Evolutionary conservation across 805 yeast genomes (phyloP).

Genomic region (Metschnikowia lachancei): DNA sequence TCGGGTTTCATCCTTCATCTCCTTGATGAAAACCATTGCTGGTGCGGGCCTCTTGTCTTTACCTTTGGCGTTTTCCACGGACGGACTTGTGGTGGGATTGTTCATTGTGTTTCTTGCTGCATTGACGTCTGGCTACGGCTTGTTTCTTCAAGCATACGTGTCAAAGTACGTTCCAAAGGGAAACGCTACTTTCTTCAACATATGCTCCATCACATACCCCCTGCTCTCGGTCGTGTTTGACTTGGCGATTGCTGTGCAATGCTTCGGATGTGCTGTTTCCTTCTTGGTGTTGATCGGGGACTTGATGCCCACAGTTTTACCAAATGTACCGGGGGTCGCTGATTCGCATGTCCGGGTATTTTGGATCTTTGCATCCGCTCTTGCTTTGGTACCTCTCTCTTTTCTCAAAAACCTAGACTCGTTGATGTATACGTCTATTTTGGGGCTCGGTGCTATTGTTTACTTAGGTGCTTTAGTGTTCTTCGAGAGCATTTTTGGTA

Average conservation of each 20-base stretch:
- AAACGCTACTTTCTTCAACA: constrained; percentile 67
- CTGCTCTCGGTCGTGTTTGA: constrained; percentile 64
- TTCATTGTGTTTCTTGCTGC: constrained; percentile 60
- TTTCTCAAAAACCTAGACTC: constrained; percentile 76
- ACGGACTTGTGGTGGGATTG: constrained; percentile 60
- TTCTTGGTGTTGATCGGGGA: constrained; percentile 76
- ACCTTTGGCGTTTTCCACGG: constrained; percentile 68
- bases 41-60: constrained; percentile 83
- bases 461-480: constrained; percentile 74
- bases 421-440: constrained; percentile 76
- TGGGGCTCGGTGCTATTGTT: constrained; percentile 77
- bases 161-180: constrained; percentile 56
- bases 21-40: constrained; percentile 69
- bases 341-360: constrained; percentile 42
- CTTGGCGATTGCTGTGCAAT: constrained; percentile 68
- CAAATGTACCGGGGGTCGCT: constrained; percentile 22
- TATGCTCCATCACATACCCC: constrained; percentile 68
- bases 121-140: constrained; percentile 62
- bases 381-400: constrained; percentile 57
- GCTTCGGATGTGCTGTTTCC: constrained; percentile 73
- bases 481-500: constrained; percentile 61
- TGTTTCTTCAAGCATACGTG: constrained; percentile 58
- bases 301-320: constrained; percentile 59
- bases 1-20: constrained; percentile 55
- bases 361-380: constrained; percentile 56